Evolutionary conservation across 805 yeast species (phyloP), one percentile per base, ranked within the genome.

Genomic region (Starmerella davenportii): DNA sequence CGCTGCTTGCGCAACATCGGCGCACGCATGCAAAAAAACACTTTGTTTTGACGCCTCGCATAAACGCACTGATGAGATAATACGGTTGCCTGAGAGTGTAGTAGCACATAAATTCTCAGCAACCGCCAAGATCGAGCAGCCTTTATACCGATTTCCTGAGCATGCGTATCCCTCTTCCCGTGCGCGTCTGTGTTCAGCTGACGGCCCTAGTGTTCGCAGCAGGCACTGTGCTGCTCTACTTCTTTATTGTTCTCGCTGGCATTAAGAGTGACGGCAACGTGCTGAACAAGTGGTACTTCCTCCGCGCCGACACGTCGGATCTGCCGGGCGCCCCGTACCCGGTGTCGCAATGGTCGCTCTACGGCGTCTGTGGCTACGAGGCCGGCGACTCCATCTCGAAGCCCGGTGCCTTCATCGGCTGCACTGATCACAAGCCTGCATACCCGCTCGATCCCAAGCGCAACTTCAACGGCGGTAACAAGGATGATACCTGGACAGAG

Each of bases 401-500:
- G 14, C 65, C 68, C 45, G 69, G 70, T 39, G 45, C 53, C 32
- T 65, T 72, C 57, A 34, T 48, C 21, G 53, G 64, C 47, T 82
- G 82, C 60, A 56, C 72, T 33, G 42, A 57, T 17, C 68, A 67
- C 51, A 54, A 57, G 34, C 78, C 95, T 16, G 95, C 80, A n/a
- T 75, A 66, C 59, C 82, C 94, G 32, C 72, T 84, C 54, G 79
- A 92, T 20, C 95, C 95, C 21, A 69, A 58, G 35, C 72, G 71
- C 50, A 80, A 81, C 62, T 82, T 82, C 50, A 68, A 65, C 37
- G 79, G 80, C 47, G 68, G 65, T 35, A 64, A 75, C 38, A 51
- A 61, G 30, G 42, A 45, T 5, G 66, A 64, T 36, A 66, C 76
- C 37, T 92, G 93, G 20, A 27, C 52, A 2, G 59, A 60, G 20